Evolutionary conservation across 371 early-diverging fungal genomes (phyloP).

Genomic region (Mucor mucedo): DNA sequence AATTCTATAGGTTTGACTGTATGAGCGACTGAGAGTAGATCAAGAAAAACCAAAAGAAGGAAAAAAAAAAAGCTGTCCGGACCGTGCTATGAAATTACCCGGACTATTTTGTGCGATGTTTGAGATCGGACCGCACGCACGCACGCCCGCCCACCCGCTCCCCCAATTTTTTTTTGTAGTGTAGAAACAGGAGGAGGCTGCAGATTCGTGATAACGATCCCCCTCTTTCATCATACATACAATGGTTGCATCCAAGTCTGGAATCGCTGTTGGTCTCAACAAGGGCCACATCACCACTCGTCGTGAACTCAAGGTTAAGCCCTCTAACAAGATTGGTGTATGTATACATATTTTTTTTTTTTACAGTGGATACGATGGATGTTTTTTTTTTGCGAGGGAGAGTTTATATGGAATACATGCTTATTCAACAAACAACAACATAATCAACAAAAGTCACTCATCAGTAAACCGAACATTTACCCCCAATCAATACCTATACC

Average conservation of each 20-base stretch:
- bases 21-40: too few species aligned
- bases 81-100: neutral
- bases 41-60: too few species aligned
- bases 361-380: conserved; percentile 33
- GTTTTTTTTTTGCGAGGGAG: conserved; percentile 8
- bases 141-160: neutral
- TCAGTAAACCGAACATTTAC: too few species aligned
- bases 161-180: neutral
- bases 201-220: conserved; percentile 2
- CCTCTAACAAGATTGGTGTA: conserved; percentile 88
- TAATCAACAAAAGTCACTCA: neutral
- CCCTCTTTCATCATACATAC: conserved; percentile 34
- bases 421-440: neutral
- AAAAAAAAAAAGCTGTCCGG: neutral
- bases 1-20: neutral
- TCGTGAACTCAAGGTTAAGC: conserved; percentile 80
- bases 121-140: neutral
- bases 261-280: conserved; percentile 82
- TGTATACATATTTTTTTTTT: conserved; percentile 47
- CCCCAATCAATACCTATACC: too few species aligned
- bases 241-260: conserved; percentile 62
- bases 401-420: neutral
- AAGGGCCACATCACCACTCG: conserved; percentile 87
- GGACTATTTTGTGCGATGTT: too few species aligned
- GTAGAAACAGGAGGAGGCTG: conserved; percentile 1